phyloP scores from a whole-genome alignment of 2,329 filamentous ascomycete genomes.

The Botrytis paeoniae region DNA sequence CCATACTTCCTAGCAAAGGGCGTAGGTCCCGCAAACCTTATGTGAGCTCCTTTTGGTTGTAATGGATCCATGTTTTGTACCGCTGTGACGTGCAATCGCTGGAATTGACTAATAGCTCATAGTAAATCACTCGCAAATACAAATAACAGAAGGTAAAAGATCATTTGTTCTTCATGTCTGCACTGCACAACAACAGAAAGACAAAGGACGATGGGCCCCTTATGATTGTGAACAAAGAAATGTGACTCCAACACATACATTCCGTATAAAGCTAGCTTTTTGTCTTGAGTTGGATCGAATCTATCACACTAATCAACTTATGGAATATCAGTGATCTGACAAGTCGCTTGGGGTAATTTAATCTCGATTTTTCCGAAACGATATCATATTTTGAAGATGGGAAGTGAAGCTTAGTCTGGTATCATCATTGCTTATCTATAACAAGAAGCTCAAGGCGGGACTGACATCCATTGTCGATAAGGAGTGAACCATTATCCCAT shows the following conservation, averaged over 20 bases:
- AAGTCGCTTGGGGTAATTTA: no score
- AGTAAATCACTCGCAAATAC: background rate
- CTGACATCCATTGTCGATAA: background rate
- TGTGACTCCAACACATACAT: background rate
- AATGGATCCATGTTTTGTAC: background rate
- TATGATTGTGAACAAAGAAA: background rate
- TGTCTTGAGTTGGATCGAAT: background rate
- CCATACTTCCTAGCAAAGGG: constrained; percentile 6
- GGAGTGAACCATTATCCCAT: background rate
- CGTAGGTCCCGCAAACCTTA: background rate
- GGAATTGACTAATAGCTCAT: background rate
- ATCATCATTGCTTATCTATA: background rate
- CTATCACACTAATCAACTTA: background rate
- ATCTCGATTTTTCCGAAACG: background rate
- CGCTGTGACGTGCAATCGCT: background rate
- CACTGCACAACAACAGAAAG: background rate
- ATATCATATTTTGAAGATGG: background rate
- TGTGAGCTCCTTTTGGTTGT: background rate
- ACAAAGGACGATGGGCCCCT: background rate
- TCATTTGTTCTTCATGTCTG: background rate
- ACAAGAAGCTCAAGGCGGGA: background rate
- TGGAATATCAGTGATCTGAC: no score
- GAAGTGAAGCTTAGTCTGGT: background rate
- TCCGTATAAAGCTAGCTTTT: background rate
- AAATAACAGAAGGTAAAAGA: background rate